Conservation (phyloP, 768 basidiomycete genomes). For the Collybia nuda region DNA sequence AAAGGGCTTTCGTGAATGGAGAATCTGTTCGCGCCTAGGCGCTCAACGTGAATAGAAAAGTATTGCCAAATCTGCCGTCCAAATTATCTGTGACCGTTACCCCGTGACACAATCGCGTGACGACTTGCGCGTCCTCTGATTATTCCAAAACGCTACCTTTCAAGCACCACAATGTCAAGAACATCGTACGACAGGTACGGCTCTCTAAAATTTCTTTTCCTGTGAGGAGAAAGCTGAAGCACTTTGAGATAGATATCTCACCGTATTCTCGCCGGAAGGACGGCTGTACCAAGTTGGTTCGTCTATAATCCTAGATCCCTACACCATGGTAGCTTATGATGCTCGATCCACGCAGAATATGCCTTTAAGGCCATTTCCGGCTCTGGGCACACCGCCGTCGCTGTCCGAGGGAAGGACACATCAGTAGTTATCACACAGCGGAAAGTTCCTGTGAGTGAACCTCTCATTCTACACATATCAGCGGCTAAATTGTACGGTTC, state of each 20-base stretch:
- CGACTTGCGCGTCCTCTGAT: slow-evolving; percentile 56
- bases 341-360: slow-evolving; percentile 64
- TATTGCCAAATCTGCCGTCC: too few relatives aligned
- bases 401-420: slow-evolving; percentile 93
- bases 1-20: not conserved
- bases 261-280: slow-evolving; percentile 97
- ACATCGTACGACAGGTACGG: slow-evolving; percentile 88
- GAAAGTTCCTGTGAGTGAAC: slow-evolving; percentile 85
- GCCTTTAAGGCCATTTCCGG: slow-evolving; percentile 99
- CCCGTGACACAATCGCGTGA: slow-evolving; percentile 39
- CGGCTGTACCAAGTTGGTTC: slow-evolving; percentile 97
- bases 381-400: slow-evolving; percentile 91
- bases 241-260: slow-evolving; percentile 72
- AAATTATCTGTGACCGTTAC: slow-evolving; percentile 24
- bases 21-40: slow-evolving; percentile 1
- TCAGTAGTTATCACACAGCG: slow-evolving; percentile 96
- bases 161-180: slow-evolving; percentile 71
- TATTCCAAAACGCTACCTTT: slow-evolving; percentile 17
- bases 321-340: slow-evolving; percentile 11
- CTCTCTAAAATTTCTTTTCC: not conserved
- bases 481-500: not conserved
- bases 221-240: not conserved
- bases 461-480: not conserved
- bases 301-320: slow-evolving; percentile 21
- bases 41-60: slow-evolving; percentile 4